Base-by-base conservation (phyloP, 345 rosid species). In the Salix suchowensis region DNA sequence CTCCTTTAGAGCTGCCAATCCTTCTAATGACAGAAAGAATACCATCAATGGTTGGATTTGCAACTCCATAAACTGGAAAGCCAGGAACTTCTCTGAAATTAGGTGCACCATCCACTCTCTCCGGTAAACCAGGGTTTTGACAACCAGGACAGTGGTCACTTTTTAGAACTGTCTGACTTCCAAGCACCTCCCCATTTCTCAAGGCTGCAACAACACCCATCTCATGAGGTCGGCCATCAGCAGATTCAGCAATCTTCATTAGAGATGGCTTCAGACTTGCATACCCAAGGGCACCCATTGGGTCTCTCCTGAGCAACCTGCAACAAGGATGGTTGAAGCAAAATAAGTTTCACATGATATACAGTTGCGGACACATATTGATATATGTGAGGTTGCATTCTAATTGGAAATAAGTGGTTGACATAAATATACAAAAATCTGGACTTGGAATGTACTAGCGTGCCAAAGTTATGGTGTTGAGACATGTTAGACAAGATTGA, bases 91-190 rank as follows among this genome's bases (percentile, higher is more conserved):
- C 89, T 81, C 99, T 89, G 85, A 93, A 96, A 87, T 93, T 96
- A 14, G 99, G 99, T 55, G 99, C 99, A 84, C 99, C 99, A 71
- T 93, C 97, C 77, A 93, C 94, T 84, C 90, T 91, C 86, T 93
- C 99, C n/a, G 92, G 91, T 76, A 93, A 87, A 85, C 73, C 87
- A 66, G 68, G 65, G 77, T 82, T 88, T 87, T 91, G 99, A 85
- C 98, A 95, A 81, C 96, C 96, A 78, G 99, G 99, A 83, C 96
- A 89, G 77, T 96, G 99, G 84, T 96, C 99, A 80, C 97, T 96
- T 89, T 96, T 96, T 72, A 93, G 84, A 84, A 96, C 97, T 67
- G 98, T 95, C 85, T 88, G 96, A 86, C 99, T 93, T 75, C 99
- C 99, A 23, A 96, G 91, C 67, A 96, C 98, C 80, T 88, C 98